Evolutionary conservation across 2,329 filamentous ascomycete genomes (phyloP).

Genomic region (Colletotrichum zoysiae): DNA sequence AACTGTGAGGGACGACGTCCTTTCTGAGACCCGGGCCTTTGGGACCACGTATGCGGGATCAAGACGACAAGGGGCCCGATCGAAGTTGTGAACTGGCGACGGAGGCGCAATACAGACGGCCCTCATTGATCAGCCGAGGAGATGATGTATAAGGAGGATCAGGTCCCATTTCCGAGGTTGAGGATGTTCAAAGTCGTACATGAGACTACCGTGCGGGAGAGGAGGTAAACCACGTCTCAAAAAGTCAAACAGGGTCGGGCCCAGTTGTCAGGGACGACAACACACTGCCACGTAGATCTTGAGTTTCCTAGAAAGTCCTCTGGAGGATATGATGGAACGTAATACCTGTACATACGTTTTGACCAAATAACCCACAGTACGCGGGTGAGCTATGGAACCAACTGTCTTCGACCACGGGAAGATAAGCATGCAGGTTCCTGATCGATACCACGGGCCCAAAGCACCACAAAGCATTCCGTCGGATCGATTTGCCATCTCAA

Average conservation of each 20-base stretch:
- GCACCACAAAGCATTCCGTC: no score
- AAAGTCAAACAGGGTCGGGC: background rate
- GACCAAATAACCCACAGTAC: background rate
- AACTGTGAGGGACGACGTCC: background rate
- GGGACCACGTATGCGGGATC: background rate
- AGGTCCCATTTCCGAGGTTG: background rate
- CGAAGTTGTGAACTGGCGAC: background rate
- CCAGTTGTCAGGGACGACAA: background rate
- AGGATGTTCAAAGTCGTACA: background rate
- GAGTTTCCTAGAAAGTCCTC: background rate
- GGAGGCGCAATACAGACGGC: slow-evolving; percentile 6
- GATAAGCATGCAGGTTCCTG: background rate
- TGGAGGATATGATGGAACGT: background rate
- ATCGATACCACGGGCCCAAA: background rate
- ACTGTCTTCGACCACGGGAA: background rate
- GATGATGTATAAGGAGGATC: background rate
- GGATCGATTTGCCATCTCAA: background rate
- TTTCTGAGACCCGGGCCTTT: background rate
- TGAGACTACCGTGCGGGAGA: background rate
- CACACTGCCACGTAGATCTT: background rate
- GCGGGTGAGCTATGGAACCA: background rate
- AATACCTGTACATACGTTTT: background rate
- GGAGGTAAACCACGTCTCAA: background rate
- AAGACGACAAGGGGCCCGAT: background rate
- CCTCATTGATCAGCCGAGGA: background rate